phyloP scores from a whole-genome alignment of 129 eudicot species.

The Solidago caesia region DNA sequence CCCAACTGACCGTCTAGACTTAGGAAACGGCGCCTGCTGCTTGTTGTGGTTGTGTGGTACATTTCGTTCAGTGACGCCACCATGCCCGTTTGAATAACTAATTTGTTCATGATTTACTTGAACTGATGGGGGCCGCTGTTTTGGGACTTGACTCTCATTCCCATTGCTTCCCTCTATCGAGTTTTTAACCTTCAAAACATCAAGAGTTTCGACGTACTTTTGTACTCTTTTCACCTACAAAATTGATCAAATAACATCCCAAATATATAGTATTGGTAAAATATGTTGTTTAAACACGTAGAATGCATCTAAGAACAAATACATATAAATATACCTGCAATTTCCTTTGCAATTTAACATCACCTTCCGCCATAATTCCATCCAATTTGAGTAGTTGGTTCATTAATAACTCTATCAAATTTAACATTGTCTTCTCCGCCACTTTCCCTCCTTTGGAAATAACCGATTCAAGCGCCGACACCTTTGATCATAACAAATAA shows the following conservation, averaged over 20 bases:
- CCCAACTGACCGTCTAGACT: slow-evolving; percentile 56
- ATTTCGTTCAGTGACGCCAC: slow-evolving; percentile 19
- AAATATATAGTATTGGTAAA: background rate
- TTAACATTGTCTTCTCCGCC: slow-evolving; percentile 60
- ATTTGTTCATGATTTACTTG: slow-evolving; percentile 22
- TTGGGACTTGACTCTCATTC: slow-evolving; percentile 27
- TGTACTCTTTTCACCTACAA: slow-evolving; percentile 83
- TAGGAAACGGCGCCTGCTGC: slow-evolving; percentile 31
- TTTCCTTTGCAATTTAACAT: slow-evolving; percentile 83
- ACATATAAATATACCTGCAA: slow-evolving; percentile 57
- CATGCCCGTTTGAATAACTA: slow-evolving; percentile 30
- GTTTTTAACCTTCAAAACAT: slow-evolving; percentile 70
- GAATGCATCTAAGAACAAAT: background rate
- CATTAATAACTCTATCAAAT: slow-evolving; percentile 70
- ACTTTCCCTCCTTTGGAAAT: slow-evolving; percentile 80
- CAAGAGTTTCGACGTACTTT: slow-evolving; percentile 86
- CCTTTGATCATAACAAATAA: slow-evolving; percentile 33
- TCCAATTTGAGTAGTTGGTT: slow-evolving; percentile 81
- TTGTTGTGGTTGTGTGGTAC: slow-evolving; percentile 6
- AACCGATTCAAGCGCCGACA: slow-evolving; percentile 70
- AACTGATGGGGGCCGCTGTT: slow-evolving; percentile 7
- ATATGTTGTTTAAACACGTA: too few relatives aligned
- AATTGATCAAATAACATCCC: slow-evolving; percentile 5
- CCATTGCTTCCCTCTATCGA: slow-evolving; percentile 30
- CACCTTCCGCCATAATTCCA: slow-evolving; percentile 71